Conservation (phyloP, 1,284 basidiomycete species). For the Melampsora larici-populina region DNA sequence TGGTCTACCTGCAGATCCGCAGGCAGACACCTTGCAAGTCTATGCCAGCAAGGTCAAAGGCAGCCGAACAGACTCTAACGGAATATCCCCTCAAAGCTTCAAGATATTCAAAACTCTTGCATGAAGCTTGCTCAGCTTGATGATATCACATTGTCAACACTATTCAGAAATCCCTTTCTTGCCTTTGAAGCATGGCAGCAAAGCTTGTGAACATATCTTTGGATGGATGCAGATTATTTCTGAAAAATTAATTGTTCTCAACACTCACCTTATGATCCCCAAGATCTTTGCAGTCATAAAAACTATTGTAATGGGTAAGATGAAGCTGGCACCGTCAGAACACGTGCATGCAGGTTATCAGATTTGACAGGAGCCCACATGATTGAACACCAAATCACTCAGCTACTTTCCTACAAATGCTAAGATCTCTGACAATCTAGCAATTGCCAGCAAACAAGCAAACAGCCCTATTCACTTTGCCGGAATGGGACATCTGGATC, state of each 20-base stretch:
- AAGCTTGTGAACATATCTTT: not conserved
- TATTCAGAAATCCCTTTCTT: conserved; percentile 10
- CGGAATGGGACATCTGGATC: too few relatives aligned
- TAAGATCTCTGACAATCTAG: not conserved
- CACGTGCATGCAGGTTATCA: conserved; percentile 12
- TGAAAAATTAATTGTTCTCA: too few relatives aligned
- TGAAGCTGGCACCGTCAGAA: conserved; percentile 6
- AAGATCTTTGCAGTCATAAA: conserved; percentile 9
- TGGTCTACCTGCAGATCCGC: too few relatives aligned
- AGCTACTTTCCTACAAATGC: not conserved
- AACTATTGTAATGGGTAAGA: conserved; percentile 5
- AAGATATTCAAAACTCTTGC: not conserved
- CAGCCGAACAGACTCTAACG: too few relatives aligned
- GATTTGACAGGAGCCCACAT: not conserved
- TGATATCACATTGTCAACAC: conserved; percentile 11
- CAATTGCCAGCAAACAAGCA: not conserved
- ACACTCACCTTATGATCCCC: too few relatives aligned
- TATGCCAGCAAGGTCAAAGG: too few relatives aligned
- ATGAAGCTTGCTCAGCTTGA: not conserved
- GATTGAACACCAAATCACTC: not conserved
- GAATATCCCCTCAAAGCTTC: conserved; percentile 9
- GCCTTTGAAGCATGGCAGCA: conserved; percentile 5
- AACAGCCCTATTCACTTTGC: not conserved
- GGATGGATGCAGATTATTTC: too few relatives aligned
- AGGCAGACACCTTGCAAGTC: too few relatives aligned